These are phyloP conservation scores for Jimgerdemannia lactiflua DNA, from an alignment of 192 early-diverging fungal species.

Conservation along the genomic window DNA sequence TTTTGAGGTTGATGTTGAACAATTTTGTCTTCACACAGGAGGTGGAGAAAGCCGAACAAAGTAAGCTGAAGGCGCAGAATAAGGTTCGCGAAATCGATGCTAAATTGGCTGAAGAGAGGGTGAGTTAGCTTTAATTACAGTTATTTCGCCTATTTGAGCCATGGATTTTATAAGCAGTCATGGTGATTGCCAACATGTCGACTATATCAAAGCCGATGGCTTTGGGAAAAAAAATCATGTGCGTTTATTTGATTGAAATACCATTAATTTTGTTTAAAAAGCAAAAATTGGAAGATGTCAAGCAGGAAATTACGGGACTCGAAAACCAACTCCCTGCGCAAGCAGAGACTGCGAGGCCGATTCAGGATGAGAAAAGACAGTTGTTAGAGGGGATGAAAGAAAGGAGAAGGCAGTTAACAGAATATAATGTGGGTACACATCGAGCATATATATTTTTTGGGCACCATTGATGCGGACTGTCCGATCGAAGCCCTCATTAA, in stretches of 20 bases:
- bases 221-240: not conserved
- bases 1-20: not conserved
- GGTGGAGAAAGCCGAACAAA: not conserved
- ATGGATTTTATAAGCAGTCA: too few species aligned
- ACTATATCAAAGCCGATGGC: too few species aligned
- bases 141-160: too few species aligned
- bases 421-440: slow-evolving; percentile 12
- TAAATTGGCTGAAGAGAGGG: not conserved
- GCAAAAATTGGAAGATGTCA: slow-evolving; percentile 31
- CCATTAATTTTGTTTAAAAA: not conserved
- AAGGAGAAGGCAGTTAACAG: slow-evolving; percentile 42
- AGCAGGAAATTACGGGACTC: slow-evolving; percentile 27
- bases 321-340: slow-evolving; percentile 31
- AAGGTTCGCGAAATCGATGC: slow-evolving; percentile 4
- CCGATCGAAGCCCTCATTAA: not conserved
- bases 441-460: not conserved
- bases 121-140: not conserved
- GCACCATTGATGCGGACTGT: too few species aligned
- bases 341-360: slow-evolving; percentile 33
- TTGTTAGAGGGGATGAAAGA: slow-evolving; percentile 37
- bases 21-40: slow-evolving; percentile 8
- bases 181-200: too few species aligned
- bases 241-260: not conserved
- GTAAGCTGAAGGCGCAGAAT: not conserved
- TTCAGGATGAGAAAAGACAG: slow-evolving; percentile 47